phyloP scores from a whole-genome alignment of 805 yeast genomes.

The Lachancea thermotolerans region DNA sequence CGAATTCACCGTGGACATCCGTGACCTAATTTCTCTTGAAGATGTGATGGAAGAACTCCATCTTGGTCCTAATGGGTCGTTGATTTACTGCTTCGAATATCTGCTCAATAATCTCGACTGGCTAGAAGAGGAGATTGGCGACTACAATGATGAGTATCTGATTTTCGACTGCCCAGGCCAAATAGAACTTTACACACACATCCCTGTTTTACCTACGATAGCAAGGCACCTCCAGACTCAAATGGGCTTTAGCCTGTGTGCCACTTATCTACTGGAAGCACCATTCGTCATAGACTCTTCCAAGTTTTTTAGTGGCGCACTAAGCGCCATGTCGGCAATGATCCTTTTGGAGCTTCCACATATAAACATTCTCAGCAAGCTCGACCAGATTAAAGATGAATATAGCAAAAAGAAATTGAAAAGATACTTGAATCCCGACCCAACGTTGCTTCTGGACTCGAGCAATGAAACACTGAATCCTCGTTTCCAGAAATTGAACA shows the following conservation, averaged over 20 bases:
- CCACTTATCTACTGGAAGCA: conserved; percentile 87
- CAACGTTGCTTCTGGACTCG: conserved; percentile 54
- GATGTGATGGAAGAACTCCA: conserved; percentile 95
- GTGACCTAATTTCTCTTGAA: conserved; percentile 82
- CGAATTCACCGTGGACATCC: conserved; percentile 86
- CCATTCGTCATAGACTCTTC: conserved; percentile 87
- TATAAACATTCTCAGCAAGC: conserved; percentile 78
- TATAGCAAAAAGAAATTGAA: conserved; percentile 71
- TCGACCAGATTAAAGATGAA: conserved; percentile 78
- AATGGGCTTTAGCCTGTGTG: conserved; percentile 82
- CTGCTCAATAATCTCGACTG: conserved; percentile 86
- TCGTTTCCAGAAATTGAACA: conserved; percentile 64
- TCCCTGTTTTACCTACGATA: conserved; percentile 85
- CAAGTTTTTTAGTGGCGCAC: conserved; percentile 91
- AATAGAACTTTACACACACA: conserved; percentile 88
- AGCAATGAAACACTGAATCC: conserved; percentile 48
- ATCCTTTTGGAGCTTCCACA: conserved; percentile 91
- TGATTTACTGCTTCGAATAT: conserved; percentile 90
- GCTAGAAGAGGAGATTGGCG: conserved; percentile 97
- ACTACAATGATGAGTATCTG: conserved; percentile 86
- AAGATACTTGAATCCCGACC: conserved; percentile 86
- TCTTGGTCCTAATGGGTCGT: conserved; percentile 91
- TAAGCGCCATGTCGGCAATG: conserved; percentile 98
- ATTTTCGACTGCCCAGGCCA: conserved; percentile 98
- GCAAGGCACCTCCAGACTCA: conserved; percentile 77